phyloP scores from a whole-genome alignment of 192 early-diverging fungal species.

The Lobulomyces angularis region DNA sequence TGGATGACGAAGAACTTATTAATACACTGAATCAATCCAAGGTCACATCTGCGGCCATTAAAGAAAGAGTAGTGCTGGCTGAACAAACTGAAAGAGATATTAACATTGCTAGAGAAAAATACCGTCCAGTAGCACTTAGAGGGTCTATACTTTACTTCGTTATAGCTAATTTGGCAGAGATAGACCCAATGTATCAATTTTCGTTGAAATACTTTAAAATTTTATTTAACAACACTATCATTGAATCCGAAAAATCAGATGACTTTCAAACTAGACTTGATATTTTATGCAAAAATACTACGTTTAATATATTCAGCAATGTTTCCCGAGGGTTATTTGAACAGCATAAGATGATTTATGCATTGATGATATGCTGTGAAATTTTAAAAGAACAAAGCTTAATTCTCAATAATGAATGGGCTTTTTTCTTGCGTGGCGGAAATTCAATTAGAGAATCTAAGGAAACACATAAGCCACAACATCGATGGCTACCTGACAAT shows the following conservation, averaged over 20 bases:
- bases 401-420: constrained; percentile 39
- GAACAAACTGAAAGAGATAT: constrained; percentile 46
- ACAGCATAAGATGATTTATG: constrained; percentile 41
- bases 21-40: constrained; percentile 54
- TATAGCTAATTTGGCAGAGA: constrained; percentile 43
- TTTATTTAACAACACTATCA: constrained; percentile 39
- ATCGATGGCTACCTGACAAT: constrained; percentile 24
- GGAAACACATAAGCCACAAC: constrained; percentile 24
- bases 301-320: constrained; percentile 42
- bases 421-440: constrained; percentile 44
- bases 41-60: constrained; percentile 49
- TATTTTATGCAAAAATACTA: constrained; percentile 39
- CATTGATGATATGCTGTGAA: constrained; percentile 48
- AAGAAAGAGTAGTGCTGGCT: constrained; percentile 39
- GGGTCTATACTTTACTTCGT: constrained; percentile 52
- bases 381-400: constrained; percentile 30
- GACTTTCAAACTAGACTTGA: constrained; percentile 30
- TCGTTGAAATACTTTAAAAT: constrained; percentile 55
- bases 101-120: constrained; percentile 41
- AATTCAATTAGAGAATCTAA: constrained; percentile 14
- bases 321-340: constrained; percentile 49
- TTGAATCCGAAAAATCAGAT: constrained; percentile 33
- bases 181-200: constrained; percentile 58
- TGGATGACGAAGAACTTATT: constrained; percentile 55
- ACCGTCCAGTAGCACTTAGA: constrained; percentile 46